Conservation (phyloP, 2,329 filamentous ascomycete genomes). For the Botrytis aclada region DNA sequence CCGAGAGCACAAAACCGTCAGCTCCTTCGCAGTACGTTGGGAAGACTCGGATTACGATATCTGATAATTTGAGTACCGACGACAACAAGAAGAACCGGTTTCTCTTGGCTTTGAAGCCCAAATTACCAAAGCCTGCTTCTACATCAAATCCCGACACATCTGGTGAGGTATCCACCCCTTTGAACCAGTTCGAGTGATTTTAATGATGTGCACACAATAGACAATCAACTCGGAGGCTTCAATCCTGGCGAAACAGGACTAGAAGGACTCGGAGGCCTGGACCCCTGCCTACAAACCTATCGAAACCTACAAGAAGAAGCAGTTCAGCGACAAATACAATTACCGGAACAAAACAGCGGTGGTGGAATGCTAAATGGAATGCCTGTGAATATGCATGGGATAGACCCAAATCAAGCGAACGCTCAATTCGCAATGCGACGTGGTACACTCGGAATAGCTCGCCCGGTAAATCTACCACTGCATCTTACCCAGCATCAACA, state of each 20-base stretch:
- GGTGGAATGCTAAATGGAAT: slow-evolving; percentile 56
- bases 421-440: slow-evolving; percentile 52
- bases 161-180: neutral
- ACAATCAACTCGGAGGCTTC: no score
- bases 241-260: no score
- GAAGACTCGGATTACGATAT: neutral
- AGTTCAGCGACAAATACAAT: slow-evolving; percentile 44
- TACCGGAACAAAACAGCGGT: slow-evolving; percentile 53
- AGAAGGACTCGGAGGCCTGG: no score
- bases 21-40: neutral
- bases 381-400: slow-evolving; percentile 21
- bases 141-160: neutral
- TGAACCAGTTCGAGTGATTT: neutral
- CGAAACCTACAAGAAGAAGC: slow-evolving; percentile 29
- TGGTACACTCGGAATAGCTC: slow-evolving; percentile 40
- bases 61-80: neutral
- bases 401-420: slow-evolving; percentile 43
- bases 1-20: neutral
- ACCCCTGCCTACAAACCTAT: no score
- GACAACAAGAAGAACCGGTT: neutral
- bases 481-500: slow-evolving; percentile 44
- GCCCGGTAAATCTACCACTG: slow-evolving; percentile 46
- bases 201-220: neutral
- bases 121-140: neutral
- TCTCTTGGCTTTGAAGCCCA: neutral